Evolutionary conservation across 306 rosid genomes (phyloP).

Genomic region (Calophaca sinica): DNA sequence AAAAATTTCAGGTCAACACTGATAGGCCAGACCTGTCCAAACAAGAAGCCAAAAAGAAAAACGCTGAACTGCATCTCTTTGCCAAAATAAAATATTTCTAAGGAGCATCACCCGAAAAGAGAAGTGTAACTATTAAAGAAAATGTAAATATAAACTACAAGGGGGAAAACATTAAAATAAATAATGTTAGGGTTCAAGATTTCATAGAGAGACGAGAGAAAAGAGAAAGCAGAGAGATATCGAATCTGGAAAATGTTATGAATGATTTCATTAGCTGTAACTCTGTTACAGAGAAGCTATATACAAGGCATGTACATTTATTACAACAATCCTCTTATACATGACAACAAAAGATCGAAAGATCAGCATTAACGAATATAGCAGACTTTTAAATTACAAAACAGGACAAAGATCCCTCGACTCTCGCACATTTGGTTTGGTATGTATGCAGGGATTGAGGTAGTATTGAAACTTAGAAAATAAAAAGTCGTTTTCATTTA

Average conservation of each 20-base stretch:
- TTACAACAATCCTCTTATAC: too few relatives aligned
- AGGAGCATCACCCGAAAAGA: constrained; percentile 2
- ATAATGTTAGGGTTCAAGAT: not conserved
- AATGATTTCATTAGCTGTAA: too few relatives aligned
- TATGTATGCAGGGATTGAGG: not conserved
- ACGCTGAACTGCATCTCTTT: constrained; percentile 17
- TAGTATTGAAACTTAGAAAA: not conserved
- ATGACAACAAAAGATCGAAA: not conserved
- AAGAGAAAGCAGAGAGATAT: too few relatives aligned
- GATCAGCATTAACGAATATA: constrained; percentile 8
- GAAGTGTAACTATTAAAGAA: constrained; percentile 22
- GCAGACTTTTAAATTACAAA: constrained; percentile 1
- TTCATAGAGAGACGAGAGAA: too few relatives aligned
- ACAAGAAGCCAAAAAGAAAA: constrained; percentile 30
- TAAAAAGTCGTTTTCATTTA: not conserved
- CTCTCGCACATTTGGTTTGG: not conserved
- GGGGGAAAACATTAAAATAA: not conserved
- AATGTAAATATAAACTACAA: constrained; percentile 10
- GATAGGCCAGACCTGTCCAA: constrained; percentile 90
- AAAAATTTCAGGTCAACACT: constrained; percentile 69
- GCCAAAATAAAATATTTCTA: constrained; percentile 4
- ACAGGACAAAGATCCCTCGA: constrained; percentile 6
- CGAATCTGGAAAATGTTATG: too few relatives aligned
- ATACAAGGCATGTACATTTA: too few relatives aligned
- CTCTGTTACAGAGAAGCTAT: too few relatives aligned